phyloP scores from a whole-genome alignment of 345 rosid genomes.

The Euphorbia peplus region DNA sequence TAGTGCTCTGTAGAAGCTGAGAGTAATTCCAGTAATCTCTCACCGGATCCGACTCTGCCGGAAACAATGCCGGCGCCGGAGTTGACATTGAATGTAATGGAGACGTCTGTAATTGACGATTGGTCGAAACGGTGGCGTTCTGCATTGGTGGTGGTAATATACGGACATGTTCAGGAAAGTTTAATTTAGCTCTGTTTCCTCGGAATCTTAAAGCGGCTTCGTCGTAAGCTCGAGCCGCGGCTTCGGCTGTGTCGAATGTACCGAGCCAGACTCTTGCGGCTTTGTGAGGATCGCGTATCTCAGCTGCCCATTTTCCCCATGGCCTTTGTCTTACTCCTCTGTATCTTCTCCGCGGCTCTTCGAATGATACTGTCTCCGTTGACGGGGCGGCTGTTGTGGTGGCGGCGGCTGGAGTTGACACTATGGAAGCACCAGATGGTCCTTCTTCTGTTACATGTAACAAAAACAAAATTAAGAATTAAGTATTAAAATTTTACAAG shows the following conservation, averaged over 20 bases:
- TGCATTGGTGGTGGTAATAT: constrained; percentile 12
- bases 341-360: constrained; percentile 55
- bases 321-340: constrained; percentile 91
- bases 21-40: constrained; percentile 48
- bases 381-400: constrained; percentile 16
- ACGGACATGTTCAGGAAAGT: constrained; percentile 70
- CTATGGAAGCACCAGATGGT: constrained; percentile 7
- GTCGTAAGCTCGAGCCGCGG: constrained; percentile 88
- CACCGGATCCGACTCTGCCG: constrained; percentile 22
- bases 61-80: constrained; percentile 18
- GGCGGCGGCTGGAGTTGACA: constrained; percentile 10
- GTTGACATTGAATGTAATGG: constrained; percentile 10
- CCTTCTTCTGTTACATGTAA: constrained; percentile 32
- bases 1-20: constrained; percentile 46
- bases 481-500: background rate
- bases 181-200: constrained; percentile 76
- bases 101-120: constrained; percentile 23
- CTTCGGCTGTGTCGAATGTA: constrained; percentile 79
- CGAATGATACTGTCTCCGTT: constrained; percentile 20
- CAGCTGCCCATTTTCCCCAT: constrained; percentile 95
- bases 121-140: constrained; percentile 21
- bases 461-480: background rate
- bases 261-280: constrained; percentile 90
- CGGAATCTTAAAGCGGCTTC: constrained; percentile 83
- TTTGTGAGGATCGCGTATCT: constrained; percentile 80